Evolutionary conservation across 768 basidiomycete genomes (phyloP), one percentile per base, ranked within the genome.

Genomic region (Rickenella mellea): DNA sequence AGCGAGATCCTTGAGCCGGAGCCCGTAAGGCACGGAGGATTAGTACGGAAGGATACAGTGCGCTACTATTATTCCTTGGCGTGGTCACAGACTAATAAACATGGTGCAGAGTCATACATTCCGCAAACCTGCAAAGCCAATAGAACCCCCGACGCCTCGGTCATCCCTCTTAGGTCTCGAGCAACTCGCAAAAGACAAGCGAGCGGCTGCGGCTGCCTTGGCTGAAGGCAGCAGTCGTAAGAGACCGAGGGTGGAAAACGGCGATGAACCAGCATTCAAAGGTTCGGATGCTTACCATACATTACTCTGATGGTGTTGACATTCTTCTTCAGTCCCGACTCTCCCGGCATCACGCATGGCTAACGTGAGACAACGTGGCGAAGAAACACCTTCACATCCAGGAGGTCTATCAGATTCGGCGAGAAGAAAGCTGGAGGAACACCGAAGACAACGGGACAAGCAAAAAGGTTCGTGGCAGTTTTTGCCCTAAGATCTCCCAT

Each of bases 311-410:
- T 42, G 22, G 7, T 19, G 14, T 11, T 12, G 10, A 12, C 5
- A 40, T 14, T 35, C 17, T 28, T n/a, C n/a, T 27, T 5, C 44
- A 96, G 93, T 97, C 15, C 93, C 93, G 0, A 71, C 60, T 28
- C 59, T 93, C 17, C 93, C 91, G 45, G 65, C 67, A 11, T 66
- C 66, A 24, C 70, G 75, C 35, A 62, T 57, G 29, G 59, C 66
- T n/a, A 78, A 82, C 53, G 55, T 71, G 2, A 74, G 94, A 5
- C 79, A 85, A 46, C 68, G 85, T 45, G 86, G 80, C 0, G 83
- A 84, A 51, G 94, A 96, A 50, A 98, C 94, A 0, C 94, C 94
- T 0, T 94, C 93, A 15, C 87, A 93, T 56, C 82, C 88, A 2
- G 85, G 88, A 27, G 94, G 94, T 12, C 65, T 99, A 15, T 86